Evolutionary conservation across 2,329 filamentous ascomycete species (phyloP).

Genomic region (Ascosphaera aggregata): DNA sequence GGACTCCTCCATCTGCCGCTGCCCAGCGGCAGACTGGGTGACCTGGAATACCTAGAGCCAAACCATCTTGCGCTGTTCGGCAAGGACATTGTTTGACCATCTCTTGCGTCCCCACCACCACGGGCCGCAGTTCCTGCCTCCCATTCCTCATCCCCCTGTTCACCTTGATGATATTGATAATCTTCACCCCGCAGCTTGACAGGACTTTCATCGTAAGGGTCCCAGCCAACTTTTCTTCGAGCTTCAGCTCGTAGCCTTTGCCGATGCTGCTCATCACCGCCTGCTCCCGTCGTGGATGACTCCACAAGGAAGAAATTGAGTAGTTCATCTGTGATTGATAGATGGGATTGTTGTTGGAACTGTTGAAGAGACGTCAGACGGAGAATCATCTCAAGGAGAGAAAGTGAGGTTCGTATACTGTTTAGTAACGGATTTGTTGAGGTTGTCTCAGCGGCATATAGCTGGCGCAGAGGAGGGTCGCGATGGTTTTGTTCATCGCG

Average conservation of each 20-base stretch:
- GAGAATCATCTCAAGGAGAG: slow-evolving; percentile 70
- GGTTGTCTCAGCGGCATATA: slow-evolving; percentile 5
- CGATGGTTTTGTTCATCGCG: background rate
- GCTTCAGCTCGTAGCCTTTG: slow-evolving; percentile 37
- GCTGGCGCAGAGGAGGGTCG: background rate
- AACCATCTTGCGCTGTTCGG: slow-evolving; percentile 9
- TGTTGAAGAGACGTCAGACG: slow-evolving; percentile 73
- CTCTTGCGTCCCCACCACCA: slow-evolving; percentile 7
- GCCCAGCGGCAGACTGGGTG: background rate
- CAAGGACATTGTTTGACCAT: slow-evolving; percentile 9
- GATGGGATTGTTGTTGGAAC: slow-evolving; percentile 71
- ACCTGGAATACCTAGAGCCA: slow-evolving; percentile 5
- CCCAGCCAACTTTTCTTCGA: slow-evolving; percentile 39
- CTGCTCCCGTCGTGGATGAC: slow-evolving; percentile 40
- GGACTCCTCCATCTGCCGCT: background rate
- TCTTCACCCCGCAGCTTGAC: slow-evolving; percentile 42
- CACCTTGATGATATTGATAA: slow-evolving; percentile 27
- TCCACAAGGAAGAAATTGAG: slow-evolving; percentile 68
- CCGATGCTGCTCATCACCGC: slow-evolving; percentile 36
- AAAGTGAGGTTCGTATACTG: slow-evolving; percentile 42
- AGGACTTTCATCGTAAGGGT: slow-evolving; percentile 48
- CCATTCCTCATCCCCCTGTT: slow-evolving; percentile 6
- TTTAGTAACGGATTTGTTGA: slow-evolving; percentile 26
- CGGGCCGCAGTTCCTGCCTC: slow-evolving; percentile 7
- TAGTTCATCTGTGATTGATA: slow-evolving; percentile 76